Evolutionary conservation across 2,329 filamentous ascomycete species (phyloP).

Genomic region (Dendrostoma leiphaemia): DNA sequence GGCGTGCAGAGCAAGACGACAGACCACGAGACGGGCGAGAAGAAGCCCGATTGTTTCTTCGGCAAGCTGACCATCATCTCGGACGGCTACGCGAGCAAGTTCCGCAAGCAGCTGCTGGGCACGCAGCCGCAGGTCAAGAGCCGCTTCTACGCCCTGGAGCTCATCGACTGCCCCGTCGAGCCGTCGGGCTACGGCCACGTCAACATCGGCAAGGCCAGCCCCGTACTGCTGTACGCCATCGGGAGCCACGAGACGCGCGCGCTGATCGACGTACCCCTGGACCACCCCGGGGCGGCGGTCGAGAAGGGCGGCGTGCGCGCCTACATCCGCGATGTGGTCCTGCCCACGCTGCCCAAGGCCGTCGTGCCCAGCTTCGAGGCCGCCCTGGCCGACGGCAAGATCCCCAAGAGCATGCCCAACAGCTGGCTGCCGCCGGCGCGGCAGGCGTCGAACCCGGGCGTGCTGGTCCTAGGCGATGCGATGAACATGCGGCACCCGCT

Average conservation of each 20-base stretch:
- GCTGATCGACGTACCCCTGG: conserved; percentile 82
- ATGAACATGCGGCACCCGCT: conserved; percentile 99
- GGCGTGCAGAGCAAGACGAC: conserved; percentile 75
- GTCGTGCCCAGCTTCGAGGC: conserved; percentile 72
- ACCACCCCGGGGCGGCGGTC: conserved; percentile 69
- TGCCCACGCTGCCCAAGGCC: conserved; percentile 71
- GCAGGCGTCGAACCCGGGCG: conserved; percentile 60
- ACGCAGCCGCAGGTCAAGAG: conserved; percentile 69
- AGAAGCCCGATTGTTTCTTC: conserved; percentile 75
- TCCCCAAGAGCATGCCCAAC: conserved; percentile 89
- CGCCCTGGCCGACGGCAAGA: conserved; percentile 74
- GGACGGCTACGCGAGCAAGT: conserved; percentile 90
- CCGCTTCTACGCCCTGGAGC: conserved; percentile 91
- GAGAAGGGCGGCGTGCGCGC: conserved; percentile 79
- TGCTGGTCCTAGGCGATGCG: conserved; percentile 86
- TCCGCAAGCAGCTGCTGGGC: conserved; percentile 75
- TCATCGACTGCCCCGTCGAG: conserved; percentile 82
- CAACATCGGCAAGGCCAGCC: conserved; percentile 71
- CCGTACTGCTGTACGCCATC: conserved; percentile 94
- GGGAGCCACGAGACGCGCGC: conserved; percentile 90
- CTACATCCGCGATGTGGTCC: conserved; percentile 73
- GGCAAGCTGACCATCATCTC: conserved; percentile 83
- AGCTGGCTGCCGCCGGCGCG: conserved; percentile 79
- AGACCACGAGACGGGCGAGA: conserved; percentile 53
- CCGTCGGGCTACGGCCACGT: conserved; percentile 79